These are phyloP conservation scores for Penicillium ucsense DNA, from an alignment of 495 filamentous ascomycete species.

Conservation along the genomic window DNA sequence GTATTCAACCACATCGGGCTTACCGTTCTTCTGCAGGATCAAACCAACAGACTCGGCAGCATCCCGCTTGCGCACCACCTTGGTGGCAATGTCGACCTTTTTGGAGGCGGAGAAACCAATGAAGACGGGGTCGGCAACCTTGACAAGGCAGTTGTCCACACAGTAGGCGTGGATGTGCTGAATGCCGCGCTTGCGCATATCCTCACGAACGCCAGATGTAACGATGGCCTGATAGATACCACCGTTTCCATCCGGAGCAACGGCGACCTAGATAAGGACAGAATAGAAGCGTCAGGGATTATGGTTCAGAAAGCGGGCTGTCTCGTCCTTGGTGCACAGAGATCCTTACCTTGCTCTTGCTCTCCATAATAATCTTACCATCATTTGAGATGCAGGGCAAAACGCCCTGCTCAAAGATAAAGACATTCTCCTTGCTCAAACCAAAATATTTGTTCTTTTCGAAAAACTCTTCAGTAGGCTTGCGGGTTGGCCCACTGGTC, in stretches of 20 bases:
- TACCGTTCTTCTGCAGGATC: slow-evolving; percentile 89
- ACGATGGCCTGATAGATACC: slow-evolving; percentile 92
- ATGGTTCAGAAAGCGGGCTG: background rate
- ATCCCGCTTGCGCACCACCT: slow-evolving; percentile 96
- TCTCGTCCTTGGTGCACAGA: background rate
- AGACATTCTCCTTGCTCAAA: slow-evolving; percentile 70
- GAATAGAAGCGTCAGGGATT: background rate
- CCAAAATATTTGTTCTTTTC: slow-evolving; percentile 84
- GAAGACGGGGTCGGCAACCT: slow-evolving; percentile 92
- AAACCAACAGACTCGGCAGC: slow-evolving; percentile 94
- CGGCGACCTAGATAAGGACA: slow-evolving; percentile 54
- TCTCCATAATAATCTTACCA: slow-evolving; percentile 91
- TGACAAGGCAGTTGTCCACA: slow-evolving; percentile 98
- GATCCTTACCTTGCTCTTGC: slow-evolving; percentile 62
- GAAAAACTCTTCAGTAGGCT: slow-evolving; percentile 89
- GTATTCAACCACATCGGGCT: slow-evolving; percentile 97
- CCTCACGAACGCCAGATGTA: slow-evolving; percentile 67
- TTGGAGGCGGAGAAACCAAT: slow-evolving; percentile 86
- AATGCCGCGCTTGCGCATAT: slow-evolving; percentile 84
- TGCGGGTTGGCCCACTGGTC: slow-evolving; percentile 94
- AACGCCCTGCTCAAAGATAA: slow-evolving; percentile 94
- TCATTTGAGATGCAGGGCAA: slow-evolving; percentile 96
- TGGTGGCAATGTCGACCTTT: slow-evolving; percentile 92
- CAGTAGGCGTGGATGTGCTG: slow-evolving; percentile 96
- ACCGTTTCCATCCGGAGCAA: slow-evolving; percentile 97